Percentiles rank a stretch among this genome's conserved stretches.
These are phyloP conservation scores for Atkinsonella texensis DNA, from an alignment of 2,329 filamentous ascomycete species.

Conservation along the genomic window DNA sequence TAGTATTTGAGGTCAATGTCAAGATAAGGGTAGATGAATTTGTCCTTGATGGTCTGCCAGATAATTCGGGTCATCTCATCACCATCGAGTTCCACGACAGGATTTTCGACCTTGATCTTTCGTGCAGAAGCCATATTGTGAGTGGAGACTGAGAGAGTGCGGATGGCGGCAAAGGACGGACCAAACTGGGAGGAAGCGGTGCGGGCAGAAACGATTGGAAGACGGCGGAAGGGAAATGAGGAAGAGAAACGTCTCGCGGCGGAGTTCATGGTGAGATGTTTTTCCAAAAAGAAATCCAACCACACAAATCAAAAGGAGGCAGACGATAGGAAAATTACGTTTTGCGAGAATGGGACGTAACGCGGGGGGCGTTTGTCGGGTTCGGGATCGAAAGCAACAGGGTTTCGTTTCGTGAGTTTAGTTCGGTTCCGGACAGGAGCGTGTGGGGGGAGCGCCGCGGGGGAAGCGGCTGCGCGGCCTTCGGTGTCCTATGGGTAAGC, in stretches of 20 bases:
- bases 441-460: constrained; percentile 2
- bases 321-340: neutral
- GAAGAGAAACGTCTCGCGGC: constrained; percentile 20
- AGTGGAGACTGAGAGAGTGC: constrained; percentile 52
- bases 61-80: constrained; percentile 97
- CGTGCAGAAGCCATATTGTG: constrained; percentile 45
- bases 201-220: constrained; percentile 13
- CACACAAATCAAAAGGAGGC: constrained; percentile 11
- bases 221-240: constrained; percentile 17
- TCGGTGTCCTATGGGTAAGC: neutral
- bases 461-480: neutral
- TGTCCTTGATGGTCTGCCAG: constrained; percentile 98
- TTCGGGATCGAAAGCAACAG: neutral
- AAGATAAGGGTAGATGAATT: constrained; percentile 92
- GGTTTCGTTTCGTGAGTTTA: constrained; percentile 1
- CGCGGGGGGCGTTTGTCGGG: constrained; percentile 1
- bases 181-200: constrained; percentile 28
- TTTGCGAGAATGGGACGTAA: constrained; percentile 3
- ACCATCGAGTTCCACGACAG: constrained; percentile 93
- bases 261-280: constrained; percentile 14
- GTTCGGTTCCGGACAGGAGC: neutral
- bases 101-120: constrained; percentile 99
- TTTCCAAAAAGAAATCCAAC: constrained; percentile 4
- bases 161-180: constrained; percentile 31
- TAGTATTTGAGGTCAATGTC: constrained; percentile 99